Base-by-base conservation (phyloP, 768 basidiomycete species). In the Lactifluus pinguis region DNA sequence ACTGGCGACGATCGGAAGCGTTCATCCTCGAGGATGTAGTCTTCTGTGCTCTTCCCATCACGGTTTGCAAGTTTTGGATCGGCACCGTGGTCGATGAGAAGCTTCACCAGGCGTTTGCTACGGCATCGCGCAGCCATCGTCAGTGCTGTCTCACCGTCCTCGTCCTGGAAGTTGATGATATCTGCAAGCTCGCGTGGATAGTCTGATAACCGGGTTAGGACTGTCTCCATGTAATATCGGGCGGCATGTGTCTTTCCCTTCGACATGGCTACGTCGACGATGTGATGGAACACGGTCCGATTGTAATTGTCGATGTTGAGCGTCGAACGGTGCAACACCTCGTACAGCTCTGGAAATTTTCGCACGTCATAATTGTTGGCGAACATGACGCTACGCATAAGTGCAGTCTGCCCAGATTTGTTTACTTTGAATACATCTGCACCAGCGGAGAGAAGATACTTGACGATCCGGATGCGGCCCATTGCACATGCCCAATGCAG, bases 371-470 rank as follows among this genome's bases (percentile, higher is more conserved):
- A 99, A 72, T 98, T 99, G 74, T 99, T 99, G 53, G 92, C 92
- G 72, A 98, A 99, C 95, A 98, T 98, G 68, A 99, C 97, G 68
- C 87, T 88, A 15, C 97, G 91, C 97, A 99, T 99, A 47, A 99
- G 76, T 1, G 95, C 89, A 14, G 97, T 98, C 73, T 98, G 97
- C 3, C 97, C 97, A 11, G 92, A 84, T 69, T 89, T 91, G 76
- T 98, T 99, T 65, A 95, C 93, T 66, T 89, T 87, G 79, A 95
- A 99, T 65, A 97, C 92, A 71, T 98, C 94, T 14, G 95, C 95
- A 19, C 95, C 94, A 3, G 95, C 90, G 0, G 92, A 88, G 45
- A 99, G 79, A 30, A 99, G 80, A 8, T 98, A 79, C 71, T 98
- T 98, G 68, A 98, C 93, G 63, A 98, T 88, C 38, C 95, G 86